Base-by-base conservation (phyloP, 352 stramenopile genomes). In the Phytophthora hybrid region DNA sequence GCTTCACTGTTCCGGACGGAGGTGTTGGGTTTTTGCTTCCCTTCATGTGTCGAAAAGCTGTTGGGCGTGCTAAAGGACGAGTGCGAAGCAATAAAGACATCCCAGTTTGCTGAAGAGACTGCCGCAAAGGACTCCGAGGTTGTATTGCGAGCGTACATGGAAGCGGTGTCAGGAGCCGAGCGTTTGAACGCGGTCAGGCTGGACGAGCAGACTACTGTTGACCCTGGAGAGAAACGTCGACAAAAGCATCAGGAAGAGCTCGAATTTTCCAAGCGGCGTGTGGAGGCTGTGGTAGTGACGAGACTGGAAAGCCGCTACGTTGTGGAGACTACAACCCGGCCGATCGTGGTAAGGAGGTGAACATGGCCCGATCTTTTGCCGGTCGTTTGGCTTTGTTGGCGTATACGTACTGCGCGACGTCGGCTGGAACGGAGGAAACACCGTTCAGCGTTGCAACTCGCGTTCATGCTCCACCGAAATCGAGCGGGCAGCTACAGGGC, bases 151-250 rank as follows among this genome's bases (percentile, higher is more conserved):
- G 63, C 68, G 5, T 83, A 81, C 63, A 85, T 90, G 80, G 81
- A 90, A 47, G 64, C 80, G 21, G 29, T 77, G n/a, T 19, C 66
- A 13, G 68, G 75, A 13, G 67, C 77, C 5, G 87, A 94, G 68
- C 77, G 87, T 18, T 65, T 94, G 66, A 94, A 94, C n/a, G 80
- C 81, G 9, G 58, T 88, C 23, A 79, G 79, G n/a, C 52, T 91
- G n/a, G 63, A 83, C 21, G 68, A 74, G 31, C 59, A 70, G 29
- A 46, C 61, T 63, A 41, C 44, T 53, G 54, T n/a, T 7, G 16
- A 29, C 4, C 37, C 57, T 19, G 31, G 57, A 59, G 29, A 66
- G n/a, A 69, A 77, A 47, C 76, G 82, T 46, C 73, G 74, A 21
- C 80, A 83, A 26, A 66, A 64, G 41, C 81, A 81, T 62, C 82